A percentile compares a stretch with the other conserved stretches of the same genome.
Evolutionary conservation across 1,139 yeast species (phyloP).

Genomic region (Yamadazyma friedrichii): DNA sequence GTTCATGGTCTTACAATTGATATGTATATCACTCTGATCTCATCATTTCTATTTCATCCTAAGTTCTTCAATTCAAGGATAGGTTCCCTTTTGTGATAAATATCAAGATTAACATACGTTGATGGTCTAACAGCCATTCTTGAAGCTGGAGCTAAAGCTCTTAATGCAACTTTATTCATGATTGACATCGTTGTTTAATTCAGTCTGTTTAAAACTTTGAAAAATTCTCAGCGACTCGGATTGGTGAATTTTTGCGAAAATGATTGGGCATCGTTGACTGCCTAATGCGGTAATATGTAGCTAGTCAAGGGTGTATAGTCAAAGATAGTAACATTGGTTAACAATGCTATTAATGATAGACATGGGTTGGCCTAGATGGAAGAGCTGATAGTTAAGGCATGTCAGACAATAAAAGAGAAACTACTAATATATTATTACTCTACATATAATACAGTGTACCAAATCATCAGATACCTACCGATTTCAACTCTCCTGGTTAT

Average conservation of each 20-base stretch:
- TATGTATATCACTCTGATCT: no score
- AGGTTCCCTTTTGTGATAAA: no score
- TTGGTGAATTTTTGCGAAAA: constrained; percentile 18
- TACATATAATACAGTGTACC: background rate
- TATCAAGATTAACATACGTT: constrained; percentile 33
- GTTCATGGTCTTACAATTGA: no score
- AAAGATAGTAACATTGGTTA: background rate
- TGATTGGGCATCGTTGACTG: constrained; percentile 37
- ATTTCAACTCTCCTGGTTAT: background rate
- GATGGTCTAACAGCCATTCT: constrained; percentile 45
- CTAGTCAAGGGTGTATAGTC: background rate
- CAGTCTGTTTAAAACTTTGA: constrained; percentile 2
- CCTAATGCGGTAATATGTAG: constrained; percentile 27
- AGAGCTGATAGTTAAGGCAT: no score
- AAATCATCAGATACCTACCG: no score
- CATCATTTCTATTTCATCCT: background rate
- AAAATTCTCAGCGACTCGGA: constrained; percentile 21
- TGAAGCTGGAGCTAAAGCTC: constrained; percentile 36
- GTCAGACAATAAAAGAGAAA: no score
- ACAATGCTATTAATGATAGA: no score
- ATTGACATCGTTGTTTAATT: constrained; percentile 32
- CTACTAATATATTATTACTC: background rate
- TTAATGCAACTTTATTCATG: constrained; percentile 48
- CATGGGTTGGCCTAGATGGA: no score
- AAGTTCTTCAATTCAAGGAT: background rate